These are phyloP conservation scores for barrel medic (Medicago truncatula) DNA, from an alignment of 306 rosid genomes.

Conservation along the genomic window DNA sequence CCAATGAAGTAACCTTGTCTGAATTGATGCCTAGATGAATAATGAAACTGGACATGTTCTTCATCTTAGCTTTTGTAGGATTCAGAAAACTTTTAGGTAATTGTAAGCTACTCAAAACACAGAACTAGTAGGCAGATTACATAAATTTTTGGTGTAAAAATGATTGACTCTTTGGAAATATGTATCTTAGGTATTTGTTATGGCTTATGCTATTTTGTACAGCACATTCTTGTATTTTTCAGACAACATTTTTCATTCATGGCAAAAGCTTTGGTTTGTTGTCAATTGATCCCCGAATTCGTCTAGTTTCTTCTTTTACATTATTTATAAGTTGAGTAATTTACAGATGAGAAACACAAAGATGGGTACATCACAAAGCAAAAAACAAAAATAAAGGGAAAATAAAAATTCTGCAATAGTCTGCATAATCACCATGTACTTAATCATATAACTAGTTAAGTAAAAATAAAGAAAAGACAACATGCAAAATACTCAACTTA, in stretches of 20 bases:
- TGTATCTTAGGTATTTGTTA: constrained; percentile 15
- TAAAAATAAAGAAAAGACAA: too few species aligned
- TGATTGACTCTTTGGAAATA: background rate
- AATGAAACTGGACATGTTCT: background rate
- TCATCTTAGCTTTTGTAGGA: constrained; percentile 27
- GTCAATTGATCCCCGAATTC: background rate
- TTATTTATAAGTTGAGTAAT: background rate
- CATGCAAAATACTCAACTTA: too few species aligned
- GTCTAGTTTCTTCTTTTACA: background rate
- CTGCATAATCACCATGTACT: too few species aligned
- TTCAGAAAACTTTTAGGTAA: constrained; percentile 7
- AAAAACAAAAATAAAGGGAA: too few species aligned
- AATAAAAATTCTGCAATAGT: too few species aligned
- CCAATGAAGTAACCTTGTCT: constrained; percentile 32
- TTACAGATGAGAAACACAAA: background rate
- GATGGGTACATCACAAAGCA: too few species aligned
- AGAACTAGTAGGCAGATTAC: constrained; percentile 11
- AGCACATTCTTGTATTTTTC: background rate
- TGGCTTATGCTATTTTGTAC: background rate
- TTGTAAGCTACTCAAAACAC: background rate
- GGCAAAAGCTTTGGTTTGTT: background rate
- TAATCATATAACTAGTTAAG: too few species aligned
- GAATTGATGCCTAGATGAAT: constrained; percentile 39
- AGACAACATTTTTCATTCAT: background rate
- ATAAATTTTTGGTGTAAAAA: background rate